phyloP scores from a whole-genome alignment of 345 rosid genomes.

The Cardamine chenopodiifolia region DNA sequence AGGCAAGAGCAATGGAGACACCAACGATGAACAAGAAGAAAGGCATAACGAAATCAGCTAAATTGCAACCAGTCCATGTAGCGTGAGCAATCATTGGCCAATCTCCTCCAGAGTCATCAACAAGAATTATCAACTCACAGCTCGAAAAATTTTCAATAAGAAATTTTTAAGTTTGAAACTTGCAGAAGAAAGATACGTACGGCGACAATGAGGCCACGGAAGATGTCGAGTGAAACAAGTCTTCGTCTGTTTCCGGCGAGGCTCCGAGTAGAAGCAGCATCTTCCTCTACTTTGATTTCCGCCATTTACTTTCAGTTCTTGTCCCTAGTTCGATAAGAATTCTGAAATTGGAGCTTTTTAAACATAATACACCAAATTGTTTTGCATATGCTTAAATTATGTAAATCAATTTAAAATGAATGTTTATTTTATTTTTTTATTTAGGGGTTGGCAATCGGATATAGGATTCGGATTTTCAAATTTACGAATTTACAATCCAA shows the following conservation, averaged over 20 bases:
- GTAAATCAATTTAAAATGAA: too few species aligned
- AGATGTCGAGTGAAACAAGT: constrained; percentile 78
- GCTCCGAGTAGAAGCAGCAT: constrained; percentile 33
- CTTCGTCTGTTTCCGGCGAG: constrained; percentile 44
- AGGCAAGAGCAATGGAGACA: constrained; percentile 81
- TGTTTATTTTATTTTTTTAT: too few species aligned
- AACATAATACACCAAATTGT: background rate
- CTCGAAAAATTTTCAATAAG: too few species aligned
- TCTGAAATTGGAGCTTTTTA: background rate
- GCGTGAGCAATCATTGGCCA: constrained; percentile 88
- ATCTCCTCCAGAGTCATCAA: constrained; percentile 92
- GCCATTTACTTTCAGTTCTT: constrained; percentile 41
- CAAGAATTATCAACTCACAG: constrained; percentile 63
- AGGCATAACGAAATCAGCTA: constrained; percentile 97
- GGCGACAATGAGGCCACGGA: constrained; percentile 89
- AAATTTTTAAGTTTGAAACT: too few species aligned
- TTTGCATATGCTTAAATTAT: background rate
- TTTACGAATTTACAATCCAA: too few species aligned
- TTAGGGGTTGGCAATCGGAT: too few species aligned
- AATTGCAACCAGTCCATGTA: constrained; percentile 88
- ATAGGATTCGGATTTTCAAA: too few species aligned
- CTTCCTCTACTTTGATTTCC: constrained; percentile 52
- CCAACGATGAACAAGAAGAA: constrained; percentile 92
- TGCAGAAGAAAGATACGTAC: constrained; percentile 35
- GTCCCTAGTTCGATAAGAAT: background rate